Percentiles rank a stretch among this genome's conserved stretches.
Conservation (phyloP, 805 yeast genomes). For the Saturnispora sekii region DNA sequence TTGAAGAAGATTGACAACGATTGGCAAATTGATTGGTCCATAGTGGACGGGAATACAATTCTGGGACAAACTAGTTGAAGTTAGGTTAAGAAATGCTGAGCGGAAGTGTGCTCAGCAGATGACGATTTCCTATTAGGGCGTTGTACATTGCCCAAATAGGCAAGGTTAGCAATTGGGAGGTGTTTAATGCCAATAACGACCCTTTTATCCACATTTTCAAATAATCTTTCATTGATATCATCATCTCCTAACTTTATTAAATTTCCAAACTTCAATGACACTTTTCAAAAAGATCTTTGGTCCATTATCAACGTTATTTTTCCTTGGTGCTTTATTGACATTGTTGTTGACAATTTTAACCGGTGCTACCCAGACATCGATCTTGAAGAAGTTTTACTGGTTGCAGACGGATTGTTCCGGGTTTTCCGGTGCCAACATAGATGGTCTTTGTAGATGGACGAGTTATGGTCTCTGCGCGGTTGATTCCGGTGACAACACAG, state of each 20-base stretch:
- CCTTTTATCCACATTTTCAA: too few species aligned
- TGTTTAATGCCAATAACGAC: not conserved
- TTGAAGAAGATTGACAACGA: constrained; percentile 32
- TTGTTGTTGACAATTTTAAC: constrained; percentile 57
- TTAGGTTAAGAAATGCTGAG: not conserved
- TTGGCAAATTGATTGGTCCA: constrained; percentile 21
- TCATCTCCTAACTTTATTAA: not conserved
- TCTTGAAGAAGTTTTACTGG: constrained; percentile 65
- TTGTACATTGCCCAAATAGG: not conserved
- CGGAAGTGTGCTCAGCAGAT: not conserved
- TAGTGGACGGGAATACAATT: constrained; percentile 8
- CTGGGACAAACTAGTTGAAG: not conserved
- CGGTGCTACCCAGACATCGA: constrained; percentile 44
- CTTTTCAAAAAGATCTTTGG: constrained; percentile 3
- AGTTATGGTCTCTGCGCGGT: constrained; percentile 52
- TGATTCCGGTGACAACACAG: constrained; percentile 33
- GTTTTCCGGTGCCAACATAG: constrained; percentile 36
- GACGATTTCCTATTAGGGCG: not conserved
- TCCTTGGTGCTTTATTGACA: constrained; percentile 35
- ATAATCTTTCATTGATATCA: not conserved
- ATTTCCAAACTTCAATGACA: not conserved
- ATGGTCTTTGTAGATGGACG: constrained; percentile 61
- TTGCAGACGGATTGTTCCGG: constrained; percentile 60
- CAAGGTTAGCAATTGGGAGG: not conserved
- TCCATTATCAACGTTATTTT: constrained; percentile 10